phyloP scores from a whole-genome alignment of 371 early-diverging fungal species.

The Mortierella sp. region DNA sequence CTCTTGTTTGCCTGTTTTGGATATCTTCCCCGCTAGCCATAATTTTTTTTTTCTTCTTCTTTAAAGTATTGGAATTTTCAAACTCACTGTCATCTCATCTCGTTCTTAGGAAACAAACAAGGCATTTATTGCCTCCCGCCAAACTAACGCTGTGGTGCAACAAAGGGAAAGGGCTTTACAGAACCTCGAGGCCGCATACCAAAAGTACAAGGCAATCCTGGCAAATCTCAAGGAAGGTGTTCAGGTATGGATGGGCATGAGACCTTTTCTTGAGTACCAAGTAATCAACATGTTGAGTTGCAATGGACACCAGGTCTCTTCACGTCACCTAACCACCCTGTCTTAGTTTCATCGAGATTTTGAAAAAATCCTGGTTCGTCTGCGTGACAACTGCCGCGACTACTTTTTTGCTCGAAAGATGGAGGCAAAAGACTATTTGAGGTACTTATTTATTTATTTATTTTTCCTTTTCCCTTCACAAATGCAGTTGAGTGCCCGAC shows the following conservation, averaged over 20 bases:
- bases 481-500: too few relatives aligned
- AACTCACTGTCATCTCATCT: not conserved
- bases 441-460: slow-evolving; percentile 22
- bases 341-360: slow-evolving; percentile 78
- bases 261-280: too few relatives aligned
- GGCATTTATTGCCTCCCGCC: slow-evolving; percentile 67
- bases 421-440: slow-evolving; percentile 70
- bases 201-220: slow-evolving; percentile 72
- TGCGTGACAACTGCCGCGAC: slow-evolving; percentile 72
- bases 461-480: not conserved
- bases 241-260: slow-evolving; percentile 1
- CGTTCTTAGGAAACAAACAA: slow-evolving; percentile 62
- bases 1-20: not conserved
- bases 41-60: not conserved
- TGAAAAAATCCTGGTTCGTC: slow-evolving; percentile 66
- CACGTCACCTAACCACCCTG: not conserved
- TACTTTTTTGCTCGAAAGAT: slow-evolving; percentile 76
- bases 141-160: slow-evolving; percentile 58
- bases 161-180: slow-evolving; percentile 74
- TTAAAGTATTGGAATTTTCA: too few relatives aligned
- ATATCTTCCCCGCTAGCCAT: not conserved
- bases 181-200: slow-evolving; percentile 74
- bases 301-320: too few relatives aligned
- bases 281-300: too few relatives aligned
- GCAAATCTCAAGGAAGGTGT: slow-evolving; percentile 76